These are phyloP conservation scores for Solanum hybrid DNA, from an alignment of 305 asterid genomes.

Conservation along the genomic window DNA sequence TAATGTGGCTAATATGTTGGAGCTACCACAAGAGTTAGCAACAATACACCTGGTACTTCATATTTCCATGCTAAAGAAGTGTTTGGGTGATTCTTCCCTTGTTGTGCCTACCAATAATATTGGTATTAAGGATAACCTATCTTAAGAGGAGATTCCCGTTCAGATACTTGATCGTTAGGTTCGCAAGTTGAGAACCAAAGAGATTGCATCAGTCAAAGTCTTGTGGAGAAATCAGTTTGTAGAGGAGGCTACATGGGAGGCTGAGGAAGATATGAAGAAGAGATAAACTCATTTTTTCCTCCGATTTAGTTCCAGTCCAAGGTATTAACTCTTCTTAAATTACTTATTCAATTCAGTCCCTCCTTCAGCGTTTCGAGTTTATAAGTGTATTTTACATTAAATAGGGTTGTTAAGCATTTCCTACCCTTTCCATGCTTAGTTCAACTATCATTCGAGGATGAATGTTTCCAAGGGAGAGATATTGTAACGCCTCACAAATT, in stretches of 20 bases:
- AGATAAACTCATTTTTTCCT: background rate
- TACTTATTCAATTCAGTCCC: background rate
- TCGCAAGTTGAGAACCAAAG: background rate
- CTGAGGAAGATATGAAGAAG: background rate
- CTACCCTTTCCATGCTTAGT: too few species aligned
- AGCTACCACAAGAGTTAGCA: too few species aligned
- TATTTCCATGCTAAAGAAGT: too few species aligned
- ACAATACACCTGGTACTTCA: too few species aligned
- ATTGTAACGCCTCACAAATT: too few species aligned
- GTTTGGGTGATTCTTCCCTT: too few species aligned
- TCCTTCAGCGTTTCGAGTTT: background rate
- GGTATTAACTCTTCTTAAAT: background rate
- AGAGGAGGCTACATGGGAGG: background rate
- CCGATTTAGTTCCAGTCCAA: background rate
- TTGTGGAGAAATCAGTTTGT: background rate
- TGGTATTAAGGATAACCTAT: background rate
- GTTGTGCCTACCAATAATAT: too few species aligned
- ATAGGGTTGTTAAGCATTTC: background rate
- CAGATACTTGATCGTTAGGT: background rate
- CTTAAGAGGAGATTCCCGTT: background rate
- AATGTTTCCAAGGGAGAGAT: too few species aligned
- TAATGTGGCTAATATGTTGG: too few species aligned
- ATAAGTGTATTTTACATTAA: background rate
- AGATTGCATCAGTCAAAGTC: background rate
- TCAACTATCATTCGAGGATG: too few species aligned